Evolutionary conservation across 2,329 filamentous ascomycete genomes (phyloP), one percentile per base, ranked within the genome.

Genomic region (Atkinsonella hypoxylon): DNA sequence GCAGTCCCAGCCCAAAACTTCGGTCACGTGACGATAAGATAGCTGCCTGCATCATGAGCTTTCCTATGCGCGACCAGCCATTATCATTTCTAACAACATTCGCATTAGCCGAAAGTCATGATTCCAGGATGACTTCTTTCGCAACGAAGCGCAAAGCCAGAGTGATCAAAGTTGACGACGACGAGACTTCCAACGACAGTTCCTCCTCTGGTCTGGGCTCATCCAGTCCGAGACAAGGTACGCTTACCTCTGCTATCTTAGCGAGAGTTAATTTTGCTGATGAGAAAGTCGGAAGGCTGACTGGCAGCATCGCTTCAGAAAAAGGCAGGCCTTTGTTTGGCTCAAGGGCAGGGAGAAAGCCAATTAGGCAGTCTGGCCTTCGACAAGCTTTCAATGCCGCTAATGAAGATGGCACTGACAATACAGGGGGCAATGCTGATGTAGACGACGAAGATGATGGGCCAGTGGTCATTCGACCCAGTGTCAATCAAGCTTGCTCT

Each of bases 161-260:
- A 57, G 85, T 89, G 61, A 86, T 95, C 58, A 84, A 81, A 45
- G 73, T 80, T 0, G 74, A 80, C 41, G 85, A 88, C 43, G 80
- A 83, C 12, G 81, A 87, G 3, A 83, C 82, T 1, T 46, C 51
- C 1, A 47, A 51, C 2, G 48, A 55, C 4, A 52, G 55, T 2
- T 48, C 52, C 9, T 39, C 63, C 1, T 47, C 54, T 0, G 52
- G 56, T 20, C 51, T 59, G 1, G 57, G 62, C 41, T 59, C 61
- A 26, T 56, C 55, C 17, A 56, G 56, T 51, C 55, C 55, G 17
- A 56, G 62, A 51, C 62, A 69, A 55, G 67, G 69, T 74, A 65
- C 64, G 70, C 67, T 38, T 26, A 17, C 4, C n/a, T 31, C 36
- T 30, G 39, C 45, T 54, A 51, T 44, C 46, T 50, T 49, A 50